Evolutionary conservation across 2,329 filamentous ascomycete species (phyloP), one percentile per base, ranked within the genome.

Genomic region (Lomentospora prolificans): DNA sequence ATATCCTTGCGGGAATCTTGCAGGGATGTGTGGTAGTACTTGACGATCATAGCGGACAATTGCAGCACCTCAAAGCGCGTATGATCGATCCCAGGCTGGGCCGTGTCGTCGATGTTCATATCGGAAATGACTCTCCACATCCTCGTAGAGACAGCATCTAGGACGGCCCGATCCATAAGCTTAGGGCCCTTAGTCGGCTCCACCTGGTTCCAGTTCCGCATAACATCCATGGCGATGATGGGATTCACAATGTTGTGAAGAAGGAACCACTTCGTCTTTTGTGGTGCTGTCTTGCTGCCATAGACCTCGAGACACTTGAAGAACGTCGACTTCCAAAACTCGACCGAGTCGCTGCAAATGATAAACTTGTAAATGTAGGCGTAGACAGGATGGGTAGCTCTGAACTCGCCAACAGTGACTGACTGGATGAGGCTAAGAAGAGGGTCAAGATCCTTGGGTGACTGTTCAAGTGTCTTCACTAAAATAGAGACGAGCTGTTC

Each of bases 1-100:
- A 99, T 92, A 61, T 99, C 94, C 70, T 99, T 99, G 36, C 95
- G 85, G 2, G 89, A 86, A 64, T 97, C 94, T 62, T 95, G 88
- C 1, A 99, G 80, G 55, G 90, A 87, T 30, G 82, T 81, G 64
- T 92, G 85, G 64, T 99, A 90, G 64, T 97, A 95, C 67, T 99
- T 99, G 70, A 99, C 86, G 39, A 99, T 77, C 75, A 99, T 84
- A 0, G 94, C 91, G 4, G 94, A 96, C 48, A 97, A 80, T 67
- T 99, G 95, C 50, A 99, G 80, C 8, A 96, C 81, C 67, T 99
- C 95, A 83, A 97, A 96, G 14, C 94, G 81, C 1, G 91, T 95
- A 69, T 97, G 94, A 66, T 99, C 94, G 53, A 97, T 90, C 10
- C 91, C 90, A 33, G 88, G 82, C 64, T 92, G 90, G 3, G 81